Conservation (phyloP, 257 asterid genomes). For the Mentha longifolia region DNA sequence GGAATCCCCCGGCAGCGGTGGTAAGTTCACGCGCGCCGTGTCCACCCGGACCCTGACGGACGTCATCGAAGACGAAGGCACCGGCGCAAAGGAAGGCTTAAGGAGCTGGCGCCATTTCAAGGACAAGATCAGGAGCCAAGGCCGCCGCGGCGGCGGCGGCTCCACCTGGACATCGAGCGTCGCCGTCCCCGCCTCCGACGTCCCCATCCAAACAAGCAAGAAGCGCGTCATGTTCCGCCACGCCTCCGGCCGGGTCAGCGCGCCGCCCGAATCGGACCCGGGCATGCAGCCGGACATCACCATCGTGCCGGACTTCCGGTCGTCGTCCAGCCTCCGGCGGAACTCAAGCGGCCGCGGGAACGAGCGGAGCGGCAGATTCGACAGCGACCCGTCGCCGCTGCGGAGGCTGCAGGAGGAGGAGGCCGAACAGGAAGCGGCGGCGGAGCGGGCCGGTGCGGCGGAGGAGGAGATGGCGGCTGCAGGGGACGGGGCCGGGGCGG, state of each 20-base stretch:
- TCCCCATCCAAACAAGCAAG: slow-evolving; percentile 44
- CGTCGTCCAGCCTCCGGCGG: slow-evolving; percentile 39
- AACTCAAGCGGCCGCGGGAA: slow-evolving; percentile 39
- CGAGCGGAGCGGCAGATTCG: slow-evolving; percentile 43
- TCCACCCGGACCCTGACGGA: slow-evolving; percentile 62
- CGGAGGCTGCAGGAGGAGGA: slow-evolving; percentile 39
- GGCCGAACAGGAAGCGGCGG: slow-evolving; percentile 22
- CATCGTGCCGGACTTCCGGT: slow-evolving; percentile 21
- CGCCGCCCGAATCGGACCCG: slow-evolving; percentile 26
- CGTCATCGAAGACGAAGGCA: slow-evolving; percentile 57
- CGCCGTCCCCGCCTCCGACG: slow-evolving; percentile 70
- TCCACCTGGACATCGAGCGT: slow-evolving; percentile 64
- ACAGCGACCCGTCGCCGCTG: slow-evolving; percentile 34
- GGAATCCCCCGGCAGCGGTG: slow-evolving; percentile 23
- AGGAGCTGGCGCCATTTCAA: slow-evolving; percentile 54
- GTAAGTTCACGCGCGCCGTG: slow-evolving; percentile 30
- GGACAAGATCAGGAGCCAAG: slow-evolving; percentile 54
- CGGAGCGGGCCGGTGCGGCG: slow-evolving; percentile 6
- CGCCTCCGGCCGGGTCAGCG: slow-evolving; percentile 43
- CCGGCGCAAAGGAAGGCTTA: slow-evolving; percentile 30
- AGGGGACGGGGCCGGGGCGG: slow-evolving; percentile 2
- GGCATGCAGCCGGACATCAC: slow-evolving; percentile 33
- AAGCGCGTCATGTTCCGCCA: slow-evolving; percentile 41
- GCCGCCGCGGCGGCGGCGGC: slow-evolving; percentile 48
- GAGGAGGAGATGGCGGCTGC: slow-evolving; percentile 14